A percentile compares a stretch with the other conserved stretches of the same genome.
phyloP scores from a whole-genome alignment of 371 early-diverging fungal genomes.

The Apophysomyces trapeziformis region DNA sequence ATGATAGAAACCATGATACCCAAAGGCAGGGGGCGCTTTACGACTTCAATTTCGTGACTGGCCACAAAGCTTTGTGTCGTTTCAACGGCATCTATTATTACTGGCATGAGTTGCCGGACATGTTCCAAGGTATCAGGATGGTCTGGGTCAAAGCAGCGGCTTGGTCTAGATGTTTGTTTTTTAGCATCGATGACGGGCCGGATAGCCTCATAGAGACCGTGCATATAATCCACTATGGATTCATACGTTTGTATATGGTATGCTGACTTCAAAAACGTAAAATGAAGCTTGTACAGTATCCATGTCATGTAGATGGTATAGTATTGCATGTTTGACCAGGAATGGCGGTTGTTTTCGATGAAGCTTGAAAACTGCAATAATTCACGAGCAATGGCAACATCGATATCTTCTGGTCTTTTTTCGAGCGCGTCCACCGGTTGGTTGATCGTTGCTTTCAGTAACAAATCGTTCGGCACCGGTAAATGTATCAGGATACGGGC shows the following conservation, averaged over 20 bases:
- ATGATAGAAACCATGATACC: constrained; percentile 13
- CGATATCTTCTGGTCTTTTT: constrained; percentile 2
- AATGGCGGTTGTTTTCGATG: constrained; percentile 49
- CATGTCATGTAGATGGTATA: constrained; percentile 31
- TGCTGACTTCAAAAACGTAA: constrained; percentile 23
- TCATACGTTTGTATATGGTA: background rate
- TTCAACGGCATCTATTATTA: constrained; percentile 6
- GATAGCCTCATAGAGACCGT: background rate
- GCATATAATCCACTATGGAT: background rate
- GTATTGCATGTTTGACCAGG: constrained; percentile 31
- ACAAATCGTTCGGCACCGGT: constrained; percentile 33
- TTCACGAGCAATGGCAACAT: constrained; percentile 14
- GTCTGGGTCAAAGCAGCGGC: constrained; percentile 14
- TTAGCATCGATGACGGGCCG: background rate
- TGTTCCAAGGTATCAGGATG: constrained; percentile 11
- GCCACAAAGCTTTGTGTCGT: constrained; percentile 8
- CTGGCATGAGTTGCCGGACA: constrained; percentile 11
- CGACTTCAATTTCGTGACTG: background rate
- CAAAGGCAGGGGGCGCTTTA: constrained; percentile 2
- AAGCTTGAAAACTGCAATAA: constrained; percentile 37
- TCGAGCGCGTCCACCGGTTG: background rate
- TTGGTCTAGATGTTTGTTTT: background rate
- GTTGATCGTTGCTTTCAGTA: constrained; percentile 13
- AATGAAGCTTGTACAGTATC: constrained; percentile 29
- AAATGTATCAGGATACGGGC: constrained; percentile 24